These are phyloP conservation scores for Wickerhamiella slavikovae DNA, from an alignment of 805 yeast genomes.

Conservation along the genomic window DNA sequence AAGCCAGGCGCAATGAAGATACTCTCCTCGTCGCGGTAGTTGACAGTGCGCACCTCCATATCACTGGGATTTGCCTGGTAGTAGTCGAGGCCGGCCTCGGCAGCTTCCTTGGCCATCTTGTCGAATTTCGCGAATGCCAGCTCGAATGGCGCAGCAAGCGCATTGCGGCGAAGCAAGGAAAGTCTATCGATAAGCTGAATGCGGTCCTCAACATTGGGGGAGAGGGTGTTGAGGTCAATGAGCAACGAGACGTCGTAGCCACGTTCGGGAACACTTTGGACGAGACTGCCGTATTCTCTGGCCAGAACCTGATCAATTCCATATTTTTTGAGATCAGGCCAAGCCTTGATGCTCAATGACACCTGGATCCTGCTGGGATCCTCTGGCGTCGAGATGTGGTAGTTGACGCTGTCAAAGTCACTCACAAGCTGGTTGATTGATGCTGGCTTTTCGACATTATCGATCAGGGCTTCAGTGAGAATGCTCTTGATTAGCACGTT, in stretches of 20 bases:
- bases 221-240: slow-evolving; percentile 33
- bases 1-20: slow-evolving; percentile 79
- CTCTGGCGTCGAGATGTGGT: slow-evolving; percentile 79
- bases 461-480: slow-evolving; percentile 43
- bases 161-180: slow-evolving; percentile 61
- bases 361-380: slow-evolving; percentile 42
- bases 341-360: slow-evolving; percentile 57
- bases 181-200: slow-evolving; percentile 37
- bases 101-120: slow-evolving; percentile 28
- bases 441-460: slow-evolving; percentile 26
- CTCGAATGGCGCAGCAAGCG: slow-evolving; percentile 85
- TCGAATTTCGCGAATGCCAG: slow-evolving; percentile 67
- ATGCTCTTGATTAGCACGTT: slow-evolving; percentile 70
- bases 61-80: slow-evolving; percentile 24
- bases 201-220: slow-evolving; percentile 25
- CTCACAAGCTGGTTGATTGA: slow-evolving; percentile 66
- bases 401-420: slow-evolving; percentile 90
- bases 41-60: slow-evolving; percentile 43
- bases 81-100: slow-evolving; percentile 19
- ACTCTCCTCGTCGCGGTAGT: slow-evolving; percentile 84
- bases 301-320: slow-evolving; percentile 26
- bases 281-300: slow-evolving; percentile 31
- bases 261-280: slow-evolving; percentile 36
- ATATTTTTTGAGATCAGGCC: slow-evolving; percentile 47
- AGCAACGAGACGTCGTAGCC: slow-evolving; percentile 68